A percentile compares a stretch with the other conserved stretches of the same genome.
Conservation (phyloP, 192 early-diverging fungal species). For the Podila minutissima region DNA sequence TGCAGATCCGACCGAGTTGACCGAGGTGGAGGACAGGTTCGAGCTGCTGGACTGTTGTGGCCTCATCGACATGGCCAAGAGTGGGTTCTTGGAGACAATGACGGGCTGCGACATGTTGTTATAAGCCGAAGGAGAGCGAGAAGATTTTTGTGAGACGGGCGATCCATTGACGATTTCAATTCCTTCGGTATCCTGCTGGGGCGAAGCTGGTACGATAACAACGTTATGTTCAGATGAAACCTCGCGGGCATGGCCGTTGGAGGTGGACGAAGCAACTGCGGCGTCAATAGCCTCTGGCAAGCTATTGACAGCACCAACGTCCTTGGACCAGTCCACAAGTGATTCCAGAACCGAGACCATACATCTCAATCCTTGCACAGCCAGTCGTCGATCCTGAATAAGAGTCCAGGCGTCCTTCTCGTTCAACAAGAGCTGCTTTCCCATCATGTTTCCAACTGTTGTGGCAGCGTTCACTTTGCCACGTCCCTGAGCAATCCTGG, state of each 20-base stretch:
- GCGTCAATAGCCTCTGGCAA: slow-evolving; percentile 30
- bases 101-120: slow-evolving; percentile 53
- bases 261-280: background rate
- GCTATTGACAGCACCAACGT: slow-evolving; percentile 33
- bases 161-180: slow-evolving; percentile 20
- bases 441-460: slow-evolving; percentile 53
- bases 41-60: slow-evolving; percentile 34
- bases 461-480: slow-evolving; percentile 47
- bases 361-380: slow-evolving; percentile 62
- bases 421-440: slow-evolving; percentile 47
- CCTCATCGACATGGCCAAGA: slow-evolving; percentile 48
- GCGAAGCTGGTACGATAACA: slow-evolving; percentile 20
- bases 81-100: slow-evolving; percentile 56
- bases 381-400: slow-evolving; percentile 54
- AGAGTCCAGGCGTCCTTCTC: slow-evolving; percentile 50
- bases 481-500: slow-evolving; percentile 56
- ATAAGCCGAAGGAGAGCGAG: slow-evolving; percentile 11
- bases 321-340: slow-evolving; percentile 75
- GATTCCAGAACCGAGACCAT: slow-evolving; percentile 70
- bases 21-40: slow-evolving; percentile 49
- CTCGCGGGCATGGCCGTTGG: slow-evolving; percentile 30
- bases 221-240: slow-evolving; percentile 13
- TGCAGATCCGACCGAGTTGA: slow-evolving; percentile 41
- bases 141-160: slow-evolving; percentile 19
- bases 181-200: slow-evolving; percentile 12